Conservation (phyloP, 805 yeast genomes). For the Hanseniaspora nectarophila region DNA sequence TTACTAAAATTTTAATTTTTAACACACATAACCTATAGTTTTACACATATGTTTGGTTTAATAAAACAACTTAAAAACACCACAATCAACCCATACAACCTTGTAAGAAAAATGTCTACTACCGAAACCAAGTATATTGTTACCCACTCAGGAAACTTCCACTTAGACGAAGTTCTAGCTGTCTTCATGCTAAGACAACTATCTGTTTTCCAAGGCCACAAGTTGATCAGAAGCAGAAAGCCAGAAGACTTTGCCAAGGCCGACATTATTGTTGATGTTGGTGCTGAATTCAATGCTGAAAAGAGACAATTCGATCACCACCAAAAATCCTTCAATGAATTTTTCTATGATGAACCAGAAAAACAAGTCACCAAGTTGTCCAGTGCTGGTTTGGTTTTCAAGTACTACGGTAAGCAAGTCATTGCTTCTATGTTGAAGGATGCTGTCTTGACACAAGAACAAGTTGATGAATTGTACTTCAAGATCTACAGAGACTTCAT, state of each 20-base stretch:
- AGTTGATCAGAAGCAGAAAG: slow-evolving; percentile 71
- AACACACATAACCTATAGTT: too few species aligned
- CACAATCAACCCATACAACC: background rate
- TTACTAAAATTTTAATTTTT: too few species aligned
- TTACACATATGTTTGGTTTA: background rate
- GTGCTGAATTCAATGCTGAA: slow-evolving; percentile 74
- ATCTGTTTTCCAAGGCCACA: slow-evolving; percentile 56
- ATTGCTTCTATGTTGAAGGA: slow-evolving; percentile 37
- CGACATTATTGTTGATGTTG: slow-evolving; percentile 90
- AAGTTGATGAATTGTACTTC: slow-evolving; percentile 54
- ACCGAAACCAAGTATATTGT: slow-evolving; percentile 45
- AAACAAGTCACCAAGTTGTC: slow-evolving; percentile 55
- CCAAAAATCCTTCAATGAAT: slow-evolving; percentile 77
- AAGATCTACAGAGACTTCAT: slow-evolving; percentile 77
- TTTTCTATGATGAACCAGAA: slow-evolving; percentile 42
- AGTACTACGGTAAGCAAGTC: slow-evolving; percentile 67
- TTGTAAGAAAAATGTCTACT: background rate
- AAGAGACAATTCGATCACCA: slow-evolving; percentile 87
- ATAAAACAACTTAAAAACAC: background rate
- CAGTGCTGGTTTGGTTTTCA: slow-evolving; percentile 87
- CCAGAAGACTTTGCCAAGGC: slow-evolving; percentile 71
- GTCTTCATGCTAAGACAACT: slow-evolving; percentile 69
- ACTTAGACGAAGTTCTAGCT: slow-evolving; percentile 93
- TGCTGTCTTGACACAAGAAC: slow-evolving; percentile 32
- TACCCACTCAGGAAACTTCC: slow-evolving; percentile 88